Conservation (phyloP, 208 protist species). For the Herpetomonas samuelpessoai region DNA sequence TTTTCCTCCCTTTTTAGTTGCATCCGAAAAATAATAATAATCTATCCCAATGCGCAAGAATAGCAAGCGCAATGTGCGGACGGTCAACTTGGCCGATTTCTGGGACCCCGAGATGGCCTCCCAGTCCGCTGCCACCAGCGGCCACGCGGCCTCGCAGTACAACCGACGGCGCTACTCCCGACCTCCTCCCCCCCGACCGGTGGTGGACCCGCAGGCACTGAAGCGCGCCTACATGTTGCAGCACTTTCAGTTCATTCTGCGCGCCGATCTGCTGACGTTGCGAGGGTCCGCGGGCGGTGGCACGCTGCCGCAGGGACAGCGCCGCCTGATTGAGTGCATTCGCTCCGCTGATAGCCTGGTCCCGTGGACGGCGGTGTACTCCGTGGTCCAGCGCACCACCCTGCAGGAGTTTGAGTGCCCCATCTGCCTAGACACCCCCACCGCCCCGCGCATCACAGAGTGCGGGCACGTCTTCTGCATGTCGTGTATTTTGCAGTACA, state of each 20-base stretch:
- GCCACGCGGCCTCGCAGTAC: constrained; percentile 1
- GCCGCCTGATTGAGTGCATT: constrained; percentile 56
- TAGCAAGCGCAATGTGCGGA: background rate
- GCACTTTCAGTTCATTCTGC: constrained; percentile 88
- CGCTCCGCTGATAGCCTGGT: constrained; percentile 45
- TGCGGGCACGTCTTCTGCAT: constrained; percentile 86
- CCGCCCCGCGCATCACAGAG: constrained; percentile 75
- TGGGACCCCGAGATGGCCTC: constrained; percentile 6
- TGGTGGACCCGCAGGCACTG: constrained; percentile 42
- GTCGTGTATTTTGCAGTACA: constrained; percentile 73
- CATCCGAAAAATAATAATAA: background rate
- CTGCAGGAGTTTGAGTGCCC: constrained; percentile 80
- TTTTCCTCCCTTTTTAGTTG: background rate
- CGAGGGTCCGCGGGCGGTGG: background rate
- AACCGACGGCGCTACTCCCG: constrained; percentile 1
- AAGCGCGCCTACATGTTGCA: constrained; percentile 83
- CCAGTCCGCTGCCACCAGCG: background rate
- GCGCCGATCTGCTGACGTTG: constrained; percentile 49
- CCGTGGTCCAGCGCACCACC: constrained; percentile 74
- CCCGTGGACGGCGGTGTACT: constrained; percentile 77
- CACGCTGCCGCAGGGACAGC: constrained; percentile 54
- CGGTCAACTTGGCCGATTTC: constrained; percentile 3
- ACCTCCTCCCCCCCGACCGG: constrained; percentile 22
- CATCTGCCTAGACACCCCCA: constrained; percentile 74
- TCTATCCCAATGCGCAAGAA: constrained; percentile 2